phyloP scores from a whole-genome alignment of 2,329 filamentous ascomycete genomes.

The Eurotiales sp. region DNA sequence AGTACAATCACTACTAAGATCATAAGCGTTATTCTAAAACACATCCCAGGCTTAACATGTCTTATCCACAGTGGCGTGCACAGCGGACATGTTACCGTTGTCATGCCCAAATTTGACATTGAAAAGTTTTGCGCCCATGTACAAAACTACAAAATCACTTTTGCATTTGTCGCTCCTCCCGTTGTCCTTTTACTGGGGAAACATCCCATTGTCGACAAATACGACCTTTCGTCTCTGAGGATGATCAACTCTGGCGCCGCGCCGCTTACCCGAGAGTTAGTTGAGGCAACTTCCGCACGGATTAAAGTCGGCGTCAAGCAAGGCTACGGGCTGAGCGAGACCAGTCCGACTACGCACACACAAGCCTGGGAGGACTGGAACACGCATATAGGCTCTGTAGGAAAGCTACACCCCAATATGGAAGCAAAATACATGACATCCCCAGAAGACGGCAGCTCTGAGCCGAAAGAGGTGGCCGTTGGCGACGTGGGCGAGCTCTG shows the following conservation, averaged over 20 bases:
- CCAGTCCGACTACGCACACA: slow-evolving; percentile 71
- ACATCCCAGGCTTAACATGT: slow-evolving; percentile 60
- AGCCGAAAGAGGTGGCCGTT: slow-evolving; percentile 53
- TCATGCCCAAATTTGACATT: slow-evolving; percentile 78
- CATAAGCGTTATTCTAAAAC: too few relatives aligned
- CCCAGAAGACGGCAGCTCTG: slow-evolving; percentile 48
- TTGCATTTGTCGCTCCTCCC: slow-evolving; percentile 78
- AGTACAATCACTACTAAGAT: too few relatives aligned
- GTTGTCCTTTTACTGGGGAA: slow-evolving; percentile 78
- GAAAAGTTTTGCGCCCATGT: slow-evolving; percentile 73
- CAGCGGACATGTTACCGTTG: slow-evolving; percentile 61
- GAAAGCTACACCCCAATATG: slow-evolving; percentile 73
- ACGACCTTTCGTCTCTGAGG: slow-evolving; percentile 72
- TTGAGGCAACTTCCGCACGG: slow-evolving; percentile 69
- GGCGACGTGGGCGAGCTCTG: slow-evolving; percentile 68
- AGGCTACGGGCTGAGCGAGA: slow-evolving; percentile 87
- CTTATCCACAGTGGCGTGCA: slow-evolving; percentile 67
- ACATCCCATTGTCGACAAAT: slow-evolving; percentile 71
- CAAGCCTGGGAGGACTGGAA: slow-evolving; percentile 75
- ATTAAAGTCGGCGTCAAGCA: slow-evolving; percentile 82
- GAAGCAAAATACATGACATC: slow-evolving; percentile 72
- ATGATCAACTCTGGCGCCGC: slow-evolving; percentile 88
- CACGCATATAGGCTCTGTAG: slow-evolving; percentile 71
- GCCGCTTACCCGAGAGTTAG: slow-evolving; percentile 75
- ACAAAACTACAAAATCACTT: slow-evolving; percentile 71